phyloP scores from a whole-genome alignment of 306 rosid genomes.

The Vachellia collinsii region DNA sequence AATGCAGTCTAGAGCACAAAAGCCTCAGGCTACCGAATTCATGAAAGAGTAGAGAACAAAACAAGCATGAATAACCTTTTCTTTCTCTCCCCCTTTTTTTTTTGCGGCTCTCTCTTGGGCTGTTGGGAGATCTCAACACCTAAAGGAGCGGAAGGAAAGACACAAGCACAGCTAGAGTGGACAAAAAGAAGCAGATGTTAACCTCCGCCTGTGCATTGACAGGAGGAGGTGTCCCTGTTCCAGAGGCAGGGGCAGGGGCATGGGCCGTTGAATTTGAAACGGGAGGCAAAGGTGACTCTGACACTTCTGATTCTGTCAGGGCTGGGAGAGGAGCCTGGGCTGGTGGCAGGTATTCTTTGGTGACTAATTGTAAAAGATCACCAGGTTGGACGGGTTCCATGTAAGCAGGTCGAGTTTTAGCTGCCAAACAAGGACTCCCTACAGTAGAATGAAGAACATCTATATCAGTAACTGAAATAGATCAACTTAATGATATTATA shows the following conservation, averaged over 20 bases:
- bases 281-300: slow-evolving; percentile 71
- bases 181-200: slow-evolving; percentile 44
- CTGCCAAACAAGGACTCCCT: slow-evolving; percentile 65
- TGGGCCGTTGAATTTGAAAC: slow-evolving; percentile 1
- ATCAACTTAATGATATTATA: neutral
- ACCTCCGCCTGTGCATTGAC: slow-evolving; percentile 53
- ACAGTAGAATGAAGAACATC: slow-evolving; percentile 41
- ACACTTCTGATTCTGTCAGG: slow-evolving; percentile 52
- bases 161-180: slow-evolving; percentile 46
- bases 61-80: slow-evolving; percentile 8
- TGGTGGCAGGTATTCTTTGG: slow-evolving; percentile 44
- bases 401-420: slow-evolving; percentile 40
- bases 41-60: slow-evolving; percentile 30
- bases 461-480: slow-evolving; percentile 28
- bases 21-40: slow-evolving; percentile 32
- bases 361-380: slow-evolving; percentile 40
- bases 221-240: slow-evolving; percentile 34
- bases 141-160: slow-evolving; percentile 44
- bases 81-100: neutral
- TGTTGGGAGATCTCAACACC: neutral
- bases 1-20: slow-evolving; percentile 39
- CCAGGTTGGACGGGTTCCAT: slow-evolving; percentile 56
- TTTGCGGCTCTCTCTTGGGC: neutral
- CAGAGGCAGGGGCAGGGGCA: slow-evolving; percentile 37
- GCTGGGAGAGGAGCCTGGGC: slow-evolving; percentile 61